These are phyloP conservation scores for Fusarium penzigii DNA, from an alignment of 2,329 filamentous ascomycete genomes.

Conservation along the genomic window DNA sequence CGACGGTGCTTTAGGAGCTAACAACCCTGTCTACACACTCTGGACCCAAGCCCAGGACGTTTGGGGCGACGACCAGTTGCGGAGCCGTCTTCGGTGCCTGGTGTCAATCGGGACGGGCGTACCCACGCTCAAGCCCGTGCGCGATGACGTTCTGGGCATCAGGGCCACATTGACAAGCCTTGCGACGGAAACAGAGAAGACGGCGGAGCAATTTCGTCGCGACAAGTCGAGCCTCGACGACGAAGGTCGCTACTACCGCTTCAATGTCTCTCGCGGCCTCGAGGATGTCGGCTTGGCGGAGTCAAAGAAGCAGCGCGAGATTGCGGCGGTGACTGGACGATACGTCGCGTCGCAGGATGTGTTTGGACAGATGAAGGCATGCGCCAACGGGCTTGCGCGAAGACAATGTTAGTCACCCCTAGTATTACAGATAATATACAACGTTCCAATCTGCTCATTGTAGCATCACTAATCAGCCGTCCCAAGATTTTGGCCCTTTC, in stretches of 20 bases:
- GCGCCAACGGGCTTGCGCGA: neutral
- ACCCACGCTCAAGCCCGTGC: neutral
- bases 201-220: constrained; percentile 37
- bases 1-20: constrained; percentile 20
- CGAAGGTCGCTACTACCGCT: constrained; percentile 42
- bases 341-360: neutral
- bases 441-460: neutral
- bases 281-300: constrained; percentile 44
- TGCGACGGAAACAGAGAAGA: constrained; percentile 41
- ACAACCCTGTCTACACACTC: neutral
- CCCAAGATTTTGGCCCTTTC: neutral
- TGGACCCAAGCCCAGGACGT: constrained; percentile 1
- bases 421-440: neutral
- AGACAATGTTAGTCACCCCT: constrained; percentile 2
- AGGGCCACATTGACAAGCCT: constrained; percentile 24
- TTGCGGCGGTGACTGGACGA: constrained; percentile 20
- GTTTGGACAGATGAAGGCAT: constrained; percentile 1
- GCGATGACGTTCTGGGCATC: neutral
- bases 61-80: neutral
- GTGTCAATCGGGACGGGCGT: constrained; percentile 3
- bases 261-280: constrained; percentile 44
- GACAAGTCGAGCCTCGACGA: constrained; percentile 34
- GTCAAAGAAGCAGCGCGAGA: constrained; percentile 1
- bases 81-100: neutral
- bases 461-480: neutral